Base-by-base conservation (phyloP, 768 basidiomycete genomes). In the Glaciozyma martinii region DNA sequence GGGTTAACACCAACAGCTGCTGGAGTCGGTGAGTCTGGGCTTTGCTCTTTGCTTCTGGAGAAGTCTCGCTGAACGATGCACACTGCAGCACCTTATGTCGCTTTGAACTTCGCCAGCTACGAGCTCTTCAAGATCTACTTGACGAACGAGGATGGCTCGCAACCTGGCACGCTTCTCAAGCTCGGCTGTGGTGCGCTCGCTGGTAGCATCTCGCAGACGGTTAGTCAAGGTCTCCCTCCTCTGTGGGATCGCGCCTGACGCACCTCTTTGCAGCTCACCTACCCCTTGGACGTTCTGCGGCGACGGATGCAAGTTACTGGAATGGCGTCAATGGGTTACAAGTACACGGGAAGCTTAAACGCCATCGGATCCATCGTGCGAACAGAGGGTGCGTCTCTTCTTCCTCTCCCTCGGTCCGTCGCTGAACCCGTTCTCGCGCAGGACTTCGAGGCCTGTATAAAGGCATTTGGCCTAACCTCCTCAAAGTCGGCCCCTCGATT, bases 261-360 rank as follows among this genome's bases (percentile, higher is more conserved):
- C 29, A 4, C 32, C 9, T 29, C 33, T 30, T 12, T 47, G 6
- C 59, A 67, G 57, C 77, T 97, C 71, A 97, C 93, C 7, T 97
- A 94, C 76, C 94, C 94, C 13, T 89, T 95, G 73, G 94, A 99
- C 75, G 89, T 98, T 8, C 77, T 98, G 64, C 82, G 94, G 55
- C 82, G 94, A 66, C 94, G 97, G 80, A 91, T 98, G 87, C 94
- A 98, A 76, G 89, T 94, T 65, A 82, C 84, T 8, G 90, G 90
- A 18, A 86, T 92, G 85, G 77, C 82, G 71, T 80, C 78, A 18
- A 49, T 77, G 18, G 72, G 69, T 0, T 71, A 68, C 59, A 44
- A 67, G 33, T 71, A 71, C 50, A 65, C 49, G 13, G 65, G 63
- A 3, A 59, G 67, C 6, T 65, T 57, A 63, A 47, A 65, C 19